phyloP scores from a whole-genome alignment of 345 rosid genomes.

The Gossypium mustelinum region DNA sequence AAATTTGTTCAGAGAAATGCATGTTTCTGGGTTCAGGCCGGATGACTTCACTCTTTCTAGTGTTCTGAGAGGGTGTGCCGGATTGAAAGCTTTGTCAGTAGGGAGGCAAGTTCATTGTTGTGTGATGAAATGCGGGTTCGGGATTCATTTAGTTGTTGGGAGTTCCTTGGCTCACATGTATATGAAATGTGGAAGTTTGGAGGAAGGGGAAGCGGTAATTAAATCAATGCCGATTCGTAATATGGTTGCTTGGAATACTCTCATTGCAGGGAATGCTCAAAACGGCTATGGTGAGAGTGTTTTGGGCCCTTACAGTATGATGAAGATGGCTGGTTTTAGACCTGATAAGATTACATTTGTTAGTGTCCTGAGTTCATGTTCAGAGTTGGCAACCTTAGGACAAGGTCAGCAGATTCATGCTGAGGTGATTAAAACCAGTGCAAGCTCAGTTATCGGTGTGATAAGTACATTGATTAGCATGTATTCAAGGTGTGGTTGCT shows the following conservation, averaged over 20 bases:
- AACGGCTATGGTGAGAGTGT: constrained; percentile 52
- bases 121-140: constrained; percentile 46
- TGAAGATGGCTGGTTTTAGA: constrained; percentile 53
- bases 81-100: constrained; percentile 33
- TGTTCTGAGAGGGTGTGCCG: constrained; percentile 64
- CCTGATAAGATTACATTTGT: constrained; percentile 64
- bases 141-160: constrained; percentile 44
- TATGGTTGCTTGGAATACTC: constrained; percentile 70
- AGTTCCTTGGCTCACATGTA: constrained; percentile 77
- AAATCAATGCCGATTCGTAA: constrained; percentile 42
- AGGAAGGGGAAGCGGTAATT: constrained; percentile 58
- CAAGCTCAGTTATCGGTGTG: constrained; percentile 41
- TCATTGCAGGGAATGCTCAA: constrained; percentile 62
- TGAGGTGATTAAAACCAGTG: constrained; percentile 57
- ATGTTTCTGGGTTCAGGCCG: constrained; percentile 39
- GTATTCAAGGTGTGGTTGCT: constrained; percentile 76
- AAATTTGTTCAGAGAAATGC: constrained; percentile 49
- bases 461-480: constrained; percentile 60
- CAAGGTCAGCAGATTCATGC: constrained; percentile 82
- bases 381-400: constrained; percentile 63
- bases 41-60: constrained; percentile 65
- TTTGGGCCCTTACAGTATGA: constrained; percentile 41
- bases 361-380: constrained; percentile 65
- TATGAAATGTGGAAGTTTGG: constrained; percentile 55
- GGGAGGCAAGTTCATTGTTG: constrained; percentile 63